Evolutionary conservation across 805 yeast genomes (phyloP).

Genomic region (Brettanomyces nanus): DNA sequence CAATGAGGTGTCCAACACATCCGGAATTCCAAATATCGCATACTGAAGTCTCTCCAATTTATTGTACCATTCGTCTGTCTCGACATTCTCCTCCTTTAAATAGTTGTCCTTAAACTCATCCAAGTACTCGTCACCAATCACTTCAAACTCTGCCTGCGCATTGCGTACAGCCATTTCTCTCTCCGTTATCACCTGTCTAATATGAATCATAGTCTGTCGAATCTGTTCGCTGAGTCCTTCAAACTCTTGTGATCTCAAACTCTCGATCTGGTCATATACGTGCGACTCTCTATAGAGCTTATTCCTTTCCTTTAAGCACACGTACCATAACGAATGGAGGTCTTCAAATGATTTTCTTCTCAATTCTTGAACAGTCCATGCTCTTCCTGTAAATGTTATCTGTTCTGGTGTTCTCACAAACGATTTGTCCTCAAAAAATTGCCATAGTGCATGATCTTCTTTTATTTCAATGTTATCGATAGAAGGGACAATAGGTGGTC

Average conservation of each 20-base stretch:
- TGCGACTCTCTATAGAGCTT: constrained; percentile 66
- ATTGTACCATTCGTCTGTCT: constrained; percentile 49
- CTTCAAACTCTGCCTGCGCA: constrained; percentile 40
- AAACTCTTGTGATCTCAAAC: constrained; percentile 16
- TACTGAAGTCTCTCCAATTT: constrained; percentile 71
- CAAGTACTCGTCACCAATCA: constrained; percentile 40
- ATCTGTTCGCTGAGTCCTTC: constrained; percentile 31
- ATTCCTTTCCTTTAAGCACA: constrained; percentile 77
- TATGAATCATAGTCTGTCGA: constrained; percentile 63
- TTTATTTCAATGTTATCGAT: constrained; percentile 61
- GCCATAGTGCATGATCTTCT: constrained; percentile 93
- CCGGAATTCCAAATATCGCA: constrained; percentile 80
- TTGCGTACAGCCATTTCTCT: constrained; percentile 64
- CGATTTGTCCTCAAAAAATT: constrained; percentile 63
- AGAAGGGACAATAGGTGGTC: constrained; percentile 83
- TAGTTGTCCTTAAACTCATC: constrained; percentile 52
- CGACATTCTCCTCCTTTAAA: constrained; percentile 47
- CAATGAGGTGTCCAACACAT: constrained; percentile 51
- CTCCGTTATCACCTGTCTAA: constrained; percentile 82
- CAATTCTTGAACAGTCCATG: constrained; percentile 85
- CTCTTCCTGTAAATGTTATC: constrained; percentile 47
- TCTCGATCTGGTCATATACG: constrained; percentile 36
- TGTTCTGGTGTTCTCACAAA: constrained; percentile 54
- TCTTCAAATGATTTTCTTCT: constrained; percentile 90
- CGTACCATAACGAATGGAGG: constrained; percentile 85